phyloP scores from a whole-genome alignment of 768 basidiomycete genomes.

The Trametes gibbosa region DNA sequence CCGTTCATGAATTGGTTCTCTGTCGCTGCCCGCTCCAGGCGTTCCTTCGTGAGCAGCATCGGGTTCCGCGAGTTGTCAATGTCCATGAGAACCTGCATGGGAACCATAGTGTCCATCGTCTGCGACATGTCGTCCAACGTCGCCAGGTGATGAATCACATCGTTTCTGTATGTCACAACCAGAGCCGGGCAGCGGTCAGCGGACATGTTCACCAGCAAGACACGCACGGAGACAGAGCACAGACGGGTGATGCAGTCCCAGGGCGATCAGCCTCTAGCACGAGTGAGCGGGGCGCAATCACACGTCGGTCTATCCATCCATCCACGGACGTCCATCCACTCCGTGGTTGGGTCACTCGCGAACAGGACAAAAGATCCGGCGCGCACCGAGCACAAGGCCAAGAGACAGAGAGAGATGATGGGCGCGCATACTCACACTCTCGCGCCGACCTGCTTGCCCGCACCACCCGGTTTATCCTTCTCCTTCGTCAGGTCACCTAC shows the following conservation, averaged over 20 bases:
- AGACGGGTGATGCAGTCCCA: not conserved
- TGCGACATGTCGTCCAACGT: slow-evolving; percentile 69
- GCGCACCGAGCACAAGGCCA: not conserved
- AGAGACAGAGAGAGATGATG: not conserved
- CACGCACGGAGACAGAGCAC: not conserved
- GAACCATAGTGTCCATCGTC: slow-evolving; percentile 60
- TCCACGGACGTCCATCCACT: too few relatives aligned
- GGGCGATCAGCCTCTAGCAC: not conserved
- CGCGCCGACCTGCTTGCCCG: slow-evolving; percentile 73
- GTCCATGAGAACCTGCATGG: slow-evolving; percentile 71
- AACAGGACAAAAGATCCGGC: not conserved
- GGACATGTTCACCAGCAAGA: not conserved
- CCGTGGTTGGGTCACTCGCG: too few relatives aligned
- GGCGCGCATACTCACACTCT: slow-evolving; percentile 52
- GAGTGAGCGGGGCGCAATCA: too few relatives aligned
- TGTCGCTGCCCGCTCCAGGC: slow-evolving; percentile 77
- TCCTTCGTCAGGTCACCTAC: slow-evolving; percentile 83
- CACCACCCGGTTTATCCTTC: slow-evolving; percentile 59
- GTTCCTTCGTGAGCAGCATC: slow-evolving; percentile 76
- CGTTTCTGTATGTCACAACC: slow-evolving; percentile 51
- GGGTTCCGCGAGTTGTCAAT: slow-evolving; percentile 81
- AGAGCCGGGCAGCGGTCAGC: not conserved
- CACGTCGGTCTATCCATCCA: too few relatives aligned
- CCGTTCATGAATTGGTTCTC: slow-evolving; percentile 94
- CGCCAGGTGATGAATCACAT: slow-evolving; percentile 65